Evolutionary conservation across 768 basidiomycete genomes (phyloP), one percentile per base, ranked within the genome.

Genomic region (Pilatotrama ljubarskyi): DNA sequence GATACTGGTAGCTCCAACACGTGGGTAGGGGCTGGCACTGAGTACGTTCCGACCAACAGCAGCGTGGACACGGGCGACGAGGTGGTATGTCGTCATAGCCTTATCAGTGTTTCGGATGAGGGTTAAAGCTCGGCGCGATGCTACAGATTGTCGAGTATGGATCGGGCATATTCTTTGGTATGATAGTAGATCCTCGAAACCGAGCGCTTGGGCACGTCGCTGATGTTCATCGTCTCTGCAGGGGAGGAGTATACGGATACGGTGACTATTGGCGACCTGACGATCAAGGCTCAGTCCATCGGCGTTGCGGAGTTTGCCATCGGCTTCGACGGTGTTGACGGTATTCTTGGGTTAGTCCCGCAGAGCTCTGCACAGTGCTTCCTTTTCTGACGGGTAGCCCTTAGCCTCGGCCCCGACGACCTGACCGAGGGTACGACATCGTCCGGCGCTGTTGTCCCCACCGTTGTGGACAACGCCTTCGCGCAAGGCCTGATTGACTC

Each of bases 221-320:
- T 25, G 14, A 44, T 5, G 20, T 20, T 4, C 15, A 17, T n/a
- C 3, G 3, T 0, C 3, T 9, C 10, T 25, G 18, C 37, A 55
- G 67, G 70, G 18, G 63, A 63, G 7, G 68, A 71, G 51, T 72
- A 57, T 63, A 76, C 68, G 17, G 88, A 88, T 68, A 76, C 74
- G 2, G 84, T 90, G 48, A 78, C 80, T 0, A 73, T 90, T 48
- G 76, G 78, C 18, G 54, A 72, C 20, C 78, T 87, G 18, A 74
- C 75, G 47, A 81, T 89, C 48, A 56, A 73, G 11, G 51, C 68
- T 10, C 88, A 90, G 67, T 85, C 83, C 8, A 86, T 90, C 52
- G 87, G 87, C 66, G 84, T 82, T 54, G 86, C 86, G 7, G 68
- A 73, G 3, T 67, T 37, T 0, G 75, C 82, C 0, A 41, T 49